Base-by-base conservation (phyloP, 768 basidiomycete species). In the Lenzites betulinus region DNA sequence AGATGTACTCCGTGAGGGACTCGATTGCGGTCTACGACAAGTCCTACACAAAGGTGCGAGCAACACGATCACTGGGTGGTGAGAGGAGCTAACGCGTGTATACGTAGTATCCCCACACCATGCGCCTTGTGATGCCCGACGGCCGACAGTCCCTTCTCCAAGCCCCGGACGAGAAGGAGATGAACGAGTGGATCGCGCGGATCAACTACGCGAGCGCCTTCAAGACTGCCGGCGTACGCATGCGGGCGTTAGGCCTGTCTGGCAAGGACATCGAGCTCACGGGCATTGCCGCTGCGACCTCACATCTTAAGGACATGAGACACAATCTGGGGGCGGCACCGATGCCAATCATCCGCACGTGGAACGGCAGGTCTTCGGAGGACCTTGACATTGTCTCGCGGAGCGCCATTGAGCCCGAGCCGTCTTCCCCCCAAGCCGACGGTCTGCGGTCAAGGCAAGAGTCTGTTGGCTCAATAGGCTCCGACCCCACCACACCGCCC, bases 121-220 rank as follows among this genome's bases (percentile, higher is more conserved):
- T 98, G 70, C 87, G 93, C 23, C 82, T 98, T 59, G 79, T 86
- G 26, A 80, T 92, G 70, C 79, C 86, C 25, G 84, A 90, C 66
- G 87, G 92, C 12, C 89, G 92, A 1, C 90, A 93, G 65, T 84
- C 89, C 60, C 83, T 98, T 38, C 79, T 98, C 20, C 92, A 93
- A 69, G 82, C 90, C 7, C 69, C 78, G 13, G 79, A 83, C 66
- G 86, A 88, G 60, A 72, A 76, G 44, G 92, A 95, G 59, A 81
- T 92, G 77, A 89, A 95, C 66, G 84, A 88, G 63, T 99, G 97
- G 97, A 87, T 98, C 63, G 82, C 89, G 15, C 79, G 82, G 33
- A 93, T 98, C 69, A 99, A 99, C 74, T 98, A 97, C 70, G 94
- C 94, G 2, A 89, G 93, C 59, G 80, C 92, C 6, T 98, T 97